Evolutionary conservation across 1,284 basidiomycete genomes (phyloP), one percentile per base, ranked within the genome.

Genomic region (Puccinia polysora): DNA sequence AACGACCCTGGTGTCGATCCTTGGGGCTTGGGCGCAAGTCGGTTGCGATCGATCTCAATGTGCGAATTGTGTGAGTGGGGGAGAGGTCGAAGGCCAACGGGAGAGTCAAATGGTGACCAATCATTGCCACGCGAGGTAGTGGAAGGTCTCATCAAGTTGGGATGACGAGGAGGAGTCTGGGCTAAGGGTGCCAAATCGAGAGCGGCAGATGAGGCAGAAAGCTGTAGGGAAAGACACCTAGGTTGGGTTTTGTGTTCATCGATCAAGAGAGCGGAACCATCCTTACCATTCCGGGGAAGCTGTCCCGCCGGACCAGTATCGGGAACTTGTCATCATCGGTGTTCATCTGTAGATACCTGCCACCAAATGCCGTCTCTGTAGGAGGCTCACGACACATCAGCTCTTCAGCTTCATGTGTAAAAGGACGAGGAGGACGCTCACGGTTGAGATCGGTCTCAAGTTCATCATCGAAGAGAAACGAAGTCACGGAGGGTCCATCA

Each of bases 371-470:
- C 2, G 91, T 90, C 81, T 91, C 90, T 91, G 79, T 65, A 34
- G 28, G 74, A 64, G 75, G 72, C 20, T 28, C 74, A 50, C 55
- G 69, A 77, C n/a, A n/a, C n/a, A n/a, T n/a, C n/a, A n/a, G n/a
- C n/a, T n/a, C n/a, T n/a, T n/a, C n/a, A n/a, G n/a, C n/a, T n/a
- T n/a, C n/a, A n/a, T n/a, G 73, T 40, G 68, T n/a, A 49, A 5
- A 20, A 32, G 6, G 49, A 6, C 49, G 6, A 50, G 49, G 6
- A 6, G 20, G 20, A 20, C 56, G 34, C 88, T 77, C 76, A 92
- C 89, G 90, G 76, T 91, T 87, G 86, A 92, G 89, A 79, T 92
- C 90, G 80, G 90, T 86, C 77, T 93, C 90, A 75, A 93, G 81
- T 78, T 92, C 89, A 79, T 92, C 88, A 76, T 93, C 90, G 74